Base-by-base conservation (phyloP, 305 asterid genomes). In the Euphrasia arctica region DNA sequence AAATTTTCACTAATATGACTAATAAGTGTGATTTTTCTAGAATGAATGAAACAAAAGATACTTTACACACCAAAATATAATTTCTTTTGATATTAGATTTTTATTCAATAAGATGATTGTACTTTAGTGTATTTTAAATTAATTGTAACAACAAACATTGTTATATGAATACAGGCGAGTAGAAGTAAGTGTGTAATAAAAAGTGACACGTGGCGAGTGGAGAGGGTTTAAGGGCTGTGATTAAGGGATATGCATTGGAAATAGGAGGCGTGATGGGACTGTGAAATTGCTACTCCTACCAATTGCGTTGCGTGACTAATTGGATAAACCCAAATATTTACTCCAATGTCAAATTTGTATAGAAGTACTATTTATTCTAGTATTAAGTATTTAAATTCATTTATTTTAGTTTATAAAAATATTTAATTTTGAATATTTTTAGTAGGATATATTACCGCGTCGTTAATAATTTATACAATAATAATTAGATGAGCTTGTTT, bases 201-300 rank as follows among this genome's bases (percentile, higher is more conserved):
- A 34, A 6, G 2, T 5, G 42, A 34, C 43, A 39, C 43, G 43
- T 39, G 43, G 10, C 10, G 43, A 39, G 43, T 7, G 43, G 11
- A 6, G 43, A 39, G 43, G 43, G 43, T 1, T 8, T 39, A 7
- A 39, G 43, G 43, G 43, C 43, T 39, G 43, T 13, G 54, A 49
- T 49, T n/a, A 27, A 13, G 54, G 14, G n/a, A 45, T 45, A 10
- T 45, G 14, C 50, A 10, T 45, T 45, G 15, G 50, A 51, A 51
- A 51, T 18, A 51, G 56, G 25, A 13, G 56, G 34, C 31, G 36
- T 3, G 36, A 14, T 25, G 58, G 25, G 57, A 27, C 12, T 22
- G 57, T 51, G 31, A 54, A 45, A 54, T 54, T 22, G 58, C 58
- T 29, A 54, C 58, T 29, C 27, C 10, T 32, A 25, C 36, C 36